A percentile compares a stretch with the other conserved stretches of the same genome.
phyloP scores from a whole-genome alignment of 2,329 filamentous ascomycete species.

The Ramularia collo-cygni region DNA sequence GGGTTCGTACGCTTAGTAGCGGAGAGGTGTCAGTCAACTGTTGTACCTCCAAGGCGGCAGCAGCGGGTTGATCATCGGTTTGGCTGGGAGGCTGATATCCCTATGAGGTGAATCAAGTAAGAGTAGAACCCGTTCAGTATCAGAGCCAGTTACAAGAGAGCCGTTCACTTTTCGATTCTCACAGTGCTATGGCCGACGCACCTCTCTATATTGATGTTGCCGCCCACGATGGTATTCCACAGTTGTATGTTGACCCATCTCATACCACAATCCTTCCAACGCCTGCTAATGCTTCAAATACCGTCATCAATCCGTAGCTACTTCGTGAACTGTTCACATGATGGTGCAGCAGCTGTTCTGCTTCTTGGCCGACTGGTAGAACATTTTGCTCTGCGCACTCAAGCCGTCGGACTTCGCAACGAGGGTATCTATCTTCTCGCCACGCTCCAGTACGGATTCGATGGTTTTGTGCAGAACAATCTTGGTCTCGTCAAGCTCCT shows the following conservation, averaged over 20 bases:
- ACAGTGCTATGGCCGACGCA: no score
- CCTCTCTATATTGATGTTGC: no score
- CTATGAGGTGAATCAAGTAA: no score
- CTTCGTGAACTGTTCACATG: slow-evolving; percentile 37
- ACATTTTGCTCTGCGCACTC: slow-evolving; percentile 93
- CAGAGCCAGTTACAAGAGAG: no score
- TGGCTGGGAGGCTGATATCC: no score
- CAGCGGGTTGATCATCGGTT: no score
- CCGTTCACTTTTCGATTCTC: no score
- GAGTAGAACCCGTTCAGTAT: no score
- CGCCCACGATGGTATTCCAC: no score
- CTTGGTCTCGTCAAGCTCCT: slow-evolving; percentile 96
- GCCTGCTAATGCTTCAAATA: slow-evolving; percentile 8
- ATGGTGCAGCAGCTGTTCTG: slow-evolving; percentile 55
- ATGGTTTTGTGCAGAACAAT: slow-evolving; percentile 96
- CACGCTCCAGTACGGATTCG: slow-evolving; percentile 77
- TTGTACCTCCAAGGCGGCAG: no score
- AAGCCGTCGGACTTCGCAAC: slow-evolving; percentile 89
- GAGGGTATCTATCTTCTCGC: slow-evolving; percentile 94
- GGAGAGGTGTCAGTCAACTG: no score
- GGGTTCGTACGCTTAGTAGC: no score
- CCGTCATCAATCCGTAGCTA: not conserved
- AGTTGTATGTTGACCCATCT: not conserved
- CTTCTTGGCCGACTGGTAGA: slow-evolving; percentile 69
- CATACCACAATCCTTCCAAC: slow-evolving; percentile 4